Evolutionary conservation across 352 stramenopile species (phyloP).

Genomic region (Paralagenidium karlingii): DNA sequence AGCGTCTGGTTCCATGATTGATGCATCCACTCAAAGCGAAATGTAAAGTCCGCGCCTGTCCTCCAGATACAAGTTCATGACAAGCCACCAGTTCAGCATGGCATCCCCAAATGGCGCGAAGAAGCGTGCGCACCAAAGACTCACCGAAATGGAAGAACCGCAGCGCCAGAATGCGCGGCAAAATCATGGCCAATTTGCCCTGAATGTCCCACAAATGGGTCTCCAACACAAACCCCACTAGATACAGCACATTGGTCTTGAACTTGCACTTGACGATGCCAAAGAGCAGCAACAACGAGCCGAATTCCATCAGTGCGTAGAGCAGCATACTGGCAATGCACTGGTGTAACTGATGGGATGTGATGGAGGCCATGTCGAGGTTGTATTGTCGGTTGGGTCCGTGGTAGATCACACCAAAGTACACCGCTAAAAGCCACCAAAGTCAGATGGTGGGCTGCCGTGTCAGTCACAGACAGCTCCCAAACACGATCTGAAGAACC

Average conservation of each 20-base stretch:
- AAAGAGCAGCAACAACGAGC: constrained; percentile 2
- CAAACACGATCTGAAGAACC: too few relatives aligned
- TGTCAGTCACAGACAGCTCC: too few relatives aligned
- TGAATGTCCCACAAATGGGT: constrained; percentile 15
- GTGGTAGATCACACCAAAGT: constrained; percentile 1
- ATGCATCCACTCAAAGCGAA: too few relatives aligned
- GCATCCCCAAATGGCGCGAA: too few relatives aligned
- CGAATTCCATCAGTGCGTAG: constrained; percentile 4
- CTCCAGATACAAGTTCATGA: too few relatives aligned
- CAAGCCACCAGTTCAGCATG: too few relatives aligned
- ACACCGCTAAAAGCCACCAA: constrained; percentile 6
- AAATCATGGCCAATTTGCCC: constrained; percentile 15
- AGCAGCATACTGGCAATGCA: not conserved
- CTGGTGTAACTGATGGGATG: not conserved
- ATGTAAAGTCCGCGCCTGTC: too few relatives aligned
- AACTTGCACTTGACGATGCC: not conserved
- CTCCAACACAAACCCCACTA: constrained; percentile 23
- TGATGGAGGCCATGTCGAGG: not conserved
- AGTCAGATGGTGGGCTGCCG: too few relatives aligned
- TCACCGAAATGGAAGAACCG: constrained; percentile 15
- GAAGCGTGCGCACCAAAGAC: too few relatives aligned
- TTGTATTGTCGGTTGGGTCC: constrained; percentile 4
- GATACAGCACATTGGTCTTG: too few relatives aligned
- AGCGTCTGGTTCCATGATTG: too few relatives aligned
- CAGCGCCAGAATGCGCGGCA: constrained; percentile 14